Conservation (phyloP, 306 rosid species). For the Amphicarpaea edgeworthii region DNA sequence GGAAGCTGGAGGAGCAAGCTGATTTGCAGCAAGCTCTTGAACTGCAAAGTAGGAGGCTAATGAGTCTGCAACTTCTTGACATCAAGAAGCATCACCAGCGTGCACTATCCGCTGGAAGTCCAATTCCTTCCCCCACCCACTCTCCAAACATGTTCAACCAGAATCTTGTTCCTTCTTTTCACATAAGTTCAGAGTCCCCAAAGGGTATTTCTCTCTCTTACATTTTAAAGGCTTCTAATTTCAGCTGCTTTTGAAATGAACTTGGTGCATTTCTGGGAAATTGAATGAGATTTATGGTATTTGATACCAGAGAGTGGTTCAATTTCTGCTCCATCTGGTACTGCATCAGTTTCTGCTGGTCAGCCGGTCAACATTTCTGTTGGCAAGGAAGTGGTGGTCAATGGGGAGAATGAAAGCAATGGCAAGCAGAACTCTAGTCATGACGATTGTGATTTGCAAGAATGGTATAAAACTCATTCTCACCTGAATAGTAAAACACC, state of each 20-base stretch:
- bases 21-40: conserved; percentile 91
- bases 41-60: conserved; percentile 80
- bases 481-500: conserved; percentile 44
- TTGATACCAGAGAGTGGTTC: conserved; percentile 62
- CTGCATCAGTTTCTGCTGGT: conserved; percentile 47
- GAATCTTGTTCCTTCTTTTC: conserved; percentile 61
- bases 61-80: conserved; percentile 93
- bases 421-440: conserved; percentile 62
- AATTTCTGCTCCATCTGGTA: conserved; percentile 44
- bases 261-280: not conserved
- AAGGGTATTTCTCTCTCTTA: conserved; percentile 53
- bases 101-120: conserved; percentile 71
- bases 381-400: conserved; percentile 52
- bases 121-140: conserved; percentile 75
- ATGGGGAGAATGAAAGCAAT: conserved; percentile 51
- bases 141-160: conserved; percentile 65
- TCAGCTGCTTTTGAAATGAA: conserved; percentile 2
- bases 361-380: conserved; percentile 44
- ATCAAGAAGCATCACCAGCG: conserved; percentile 87
- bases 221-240: conserved; percentile 17
- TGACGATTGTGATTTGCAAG: conserved; percentile 68
- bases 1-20: conserved; percentile 93
- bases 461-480: conserved; percentile 60
- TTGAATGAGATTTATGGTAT: conserved; percentile 38
- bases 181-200: conserved; percentile 55